Evolutionary conservation across 75 land plant species (phyloP), one percentile per base, ranked within the genome.

Genomic region (Pinus albicaulis): DNA sequence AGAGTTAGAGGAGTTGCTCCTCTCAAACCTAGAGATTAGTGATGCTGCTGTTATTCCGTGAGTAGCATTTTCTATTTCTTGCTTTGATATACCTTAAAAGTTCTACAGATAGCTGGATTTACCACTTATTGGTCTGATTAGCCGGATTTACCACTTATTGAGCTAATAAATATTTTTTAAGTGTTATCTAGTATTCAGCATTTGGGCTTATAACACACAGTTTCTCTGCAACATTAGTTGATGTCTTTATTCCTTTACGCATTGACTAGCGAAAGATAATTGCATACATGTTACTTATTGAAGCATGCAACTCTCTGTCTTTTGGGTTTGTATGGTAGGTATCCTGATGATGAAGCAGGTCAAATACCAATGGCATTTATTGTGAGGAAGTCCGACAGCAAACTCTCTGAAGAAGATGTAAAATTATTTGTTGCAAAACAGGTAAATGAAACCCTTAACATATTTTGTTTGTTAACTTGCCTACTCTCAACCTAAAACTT

Each of bases 41-140:
- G 96, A 93, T 80, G 91, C 88, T 59, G 93, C 91, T 56, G 96
- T 93, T 16, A 81, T 94, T 91, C 56, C 93, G 22, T 59, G 23
- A 59, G 61, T 59, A 48, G 53, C 13, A 48, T 48, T 48, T 48
- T 48, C 11, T 2, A 48, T 12, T 48, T 24, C 16, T 8, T 7
- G 20, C 3, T 38, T 15, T 41, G 38, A 12, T 76, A 16, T 63
- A 20, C 6, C 34, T 34, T 41, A 24, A 24, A 16, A 52, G 38
- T 7, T 31, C 14, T 13, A 24, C 53, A 48, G 12, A 26, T 59
- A 17, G 23, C 48, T 56, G 17, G 53, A 48, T 48, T 48, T 41
- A 53, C 20, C 53, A 48, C 12, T 48, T 48, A 10, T 10, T 10
- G 53, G 53, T 48, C 11, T 48, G 53, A 0, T 48, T 48, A 10